Percentiles rank a stretch among this genome's conserved stretches.
phyloP scores from a whole-genome alignment of 352 stramenopile genomes.

The Phytopythium vexans region DNA sequence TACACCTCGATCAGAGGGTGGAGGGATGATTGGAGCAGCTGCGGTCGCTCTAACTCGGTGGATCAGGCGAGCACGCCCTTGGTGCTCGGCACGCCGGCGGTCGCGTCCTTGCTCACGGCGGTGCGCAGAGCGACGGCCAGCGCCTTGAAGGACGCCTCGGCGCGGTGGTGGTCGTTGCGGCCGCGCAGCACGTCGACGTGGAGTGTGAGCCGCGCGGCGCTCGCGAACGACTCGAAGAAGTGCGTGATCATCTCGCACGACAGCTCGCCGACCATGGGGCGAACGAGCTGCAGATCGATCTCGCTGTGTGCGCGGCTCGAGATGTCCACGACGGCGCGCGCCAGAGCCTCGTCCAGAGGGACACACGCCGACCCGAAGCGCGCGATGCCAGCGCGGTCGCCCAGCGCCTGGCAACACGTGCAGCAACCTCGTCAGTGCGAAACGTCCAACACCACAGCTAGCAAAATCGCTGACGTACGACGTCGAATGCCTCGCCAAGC shows the following conservation, averaged over 20 bases:
- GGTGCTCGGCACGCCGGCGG: constrained; percentile 87
- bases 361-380: constrained; percentile 87
- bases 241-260: constrained; percentile 96
- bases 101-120: constrained; percentile 75
- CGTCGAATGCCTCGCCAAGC: constrained; percentile 91
- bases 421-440: neutral
- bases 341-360: constrained; percentile 88
- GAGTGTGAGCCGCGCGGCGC: constrained; percentile 88
- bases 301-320: constrained; percentile 91
- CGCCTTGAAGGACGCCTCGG: constrained; percentile 91
- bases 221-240: constrained; percentile 93
- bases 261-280: constrained; percentile 84
- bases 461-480: constrained; percentile 12
- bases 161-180: constrained; percentile 91
- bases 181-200: constrained; percentile 92
- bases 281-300: constrained; percentile 83
- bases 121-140: constrained; percentile 82
- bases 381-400: constrained; percentile 84
- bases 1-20: too few relatives aligned
- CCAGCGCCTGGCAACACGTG: constrained; percentile 63
- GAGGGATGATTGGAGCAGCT: too few relatives aligned
- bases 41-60: too few relatives aligned
- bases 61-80: constrained; percentile 87
- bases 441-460: neutral
- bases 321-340: constrained; percentile 93